Conservation (phyloP, 768 basidiomycete species). For the Podaxis pistillaris region DNA sequence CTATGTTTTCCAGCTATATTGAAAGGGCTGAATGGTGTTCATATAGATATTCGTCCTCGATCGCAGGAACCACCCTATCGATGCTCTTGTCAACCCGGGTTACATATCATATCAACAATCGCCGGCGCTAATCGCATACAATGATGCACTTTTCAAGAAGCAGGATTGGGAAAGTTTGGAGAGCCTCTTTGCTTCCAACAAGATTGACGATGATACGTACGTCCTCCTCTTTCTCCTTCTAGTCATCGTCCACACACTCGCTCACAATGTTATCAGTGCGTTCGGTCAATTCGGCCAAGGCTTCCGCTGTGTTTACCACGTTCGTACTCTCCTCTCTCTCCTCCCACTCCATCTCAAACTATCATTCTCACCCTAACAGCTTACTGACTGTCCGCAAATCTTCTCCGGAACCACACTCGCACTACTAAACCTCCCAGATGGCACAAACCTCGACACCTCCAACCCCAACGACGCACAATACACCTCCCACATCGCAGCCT, state of each 20-base stretch:
- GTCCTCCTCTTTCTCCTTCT: constrained; percentile 14
- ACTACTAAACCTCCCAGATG: constrained; percentile 41
- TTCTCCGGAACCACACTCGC: constrained; percentile 37
- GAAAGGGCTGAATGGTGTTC: background rate
- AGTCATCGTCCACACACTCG: background rate
- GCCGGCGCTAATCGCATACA: constrained; percentile 44
- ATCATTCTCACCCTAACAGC: constrained; percentile 22
- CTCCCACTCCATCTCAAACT: background rate
- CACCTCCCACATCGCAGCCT: constrained; percentile 4
- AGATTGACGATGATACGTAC: constrained; percentile 39
- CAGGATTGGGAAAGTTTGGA: constrained; percentile 42
- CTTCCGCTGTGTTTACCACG: constrained; percentile 48
- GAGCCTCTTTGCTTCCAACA: constrained; percentile 43
- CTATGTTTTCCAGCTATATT: background rate
- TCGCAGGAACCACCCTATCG: constrained; percentile 25
- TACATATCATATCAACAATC: constrained; percentile 29
- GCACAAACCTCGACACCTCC: constrained; percentile 24
- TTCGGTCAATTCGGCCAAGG: constrained; percentile 53
- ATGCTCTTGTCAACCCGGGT: constrained; percentile 25
- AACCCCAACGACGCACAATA: background rate
- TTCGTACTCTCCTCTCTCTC: constrained; percentile 28
- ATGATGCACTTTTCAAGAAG: constrained; percentile 38
- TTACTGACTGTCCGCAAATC: constrained; percentile 48
- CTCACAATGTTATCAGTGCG: constrained; percentile 30
- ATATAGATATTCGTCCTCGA: constrained; percentile 43